Conservation (phyloP, 352 stramenopile species). For the Hyaloperonospora arabidopsidis region DNA sequence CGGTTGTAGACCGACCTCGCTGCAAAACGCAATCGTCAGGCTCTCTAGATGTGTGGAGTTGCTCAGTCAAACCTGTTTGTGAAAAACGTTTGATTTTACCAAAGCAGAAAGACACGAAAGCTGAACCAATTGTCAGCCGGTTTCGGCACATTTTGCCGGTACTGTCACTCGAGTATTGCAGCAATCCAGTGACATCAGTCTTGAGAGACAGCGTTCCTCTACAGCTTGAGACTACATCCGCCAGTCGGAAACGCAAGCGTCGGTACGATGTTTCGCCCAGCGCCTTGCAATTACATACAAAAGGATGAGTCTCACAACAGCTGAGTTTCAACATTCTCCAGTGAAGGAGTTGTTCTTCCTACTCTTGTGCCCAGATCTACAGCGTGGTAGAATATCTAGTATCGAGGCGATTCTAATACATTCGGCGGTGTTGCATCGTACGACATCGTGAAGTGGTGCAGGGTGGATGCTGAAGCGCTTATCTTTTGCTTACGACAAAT, state of each 20-base stretch:
- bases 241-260: not conserved
- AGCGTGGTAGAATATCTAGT: no score
- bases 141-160: conserved; percentile 11
- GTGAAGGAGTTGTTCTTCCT: no score
- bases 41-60: conserved; percentile 19
- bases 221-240: conserved; percentile 10
- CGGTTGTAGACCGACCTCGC: conserved; percentile 2
- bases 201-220: conserved; percentile 11
- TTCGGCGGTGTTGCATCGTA: no score
- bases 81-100: conserved; percentile 10
- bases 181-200: conserved; percentile 1
- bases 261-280: not conserved
- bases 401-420: no score
- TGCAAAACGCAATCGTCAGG: conserved; percentile 7
- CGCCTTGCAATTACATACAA: no score
- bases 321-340: no score
- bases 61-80: conserved; percentile 1
- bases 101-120: conserved; percentile 9
- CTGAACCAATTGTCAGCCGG: not conserved
- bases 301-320: no score
- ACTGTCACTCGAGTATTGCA: conserved; percentile 19
- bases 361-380: no score
- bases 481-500: no score
- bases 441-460: no score
- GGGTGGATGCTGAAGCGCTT: no score